Percentiles rank a stretch among this genome's conserved stretches.
These are phyloP conservation scores for Aspergillus fischeri DNA, from an alignment of 2,329 filamentous ascomycete species.

Conservation along the genomic window DNA sequence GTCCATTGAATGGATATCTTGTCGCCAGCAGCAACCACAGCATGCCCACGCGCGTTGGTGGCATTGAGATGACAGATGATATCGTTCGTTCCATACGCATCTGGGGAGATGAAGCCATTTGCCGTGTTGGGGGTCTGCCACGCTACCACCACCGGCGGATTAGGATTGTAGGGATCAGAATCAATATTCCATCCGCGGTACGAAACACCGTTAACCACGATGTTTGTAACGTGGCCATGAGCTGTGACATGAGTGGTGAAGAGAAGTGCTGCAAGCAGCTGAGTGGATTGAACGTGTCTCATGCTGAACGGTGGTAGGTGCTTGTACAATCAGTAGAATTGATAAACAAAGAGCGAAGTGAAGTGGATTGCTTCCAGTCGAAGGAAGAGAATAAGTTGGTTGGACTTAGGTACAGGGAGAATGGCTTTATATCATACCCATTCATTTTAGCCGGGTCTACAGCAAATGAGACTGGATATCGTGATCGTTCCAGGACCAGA, in stretches of 20 bases:
- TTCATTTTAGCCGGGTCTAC: background rate
- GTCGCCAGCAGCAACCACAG: constrained; percentile 55
- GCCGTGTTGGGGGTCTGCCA: constrained; percentile 51
- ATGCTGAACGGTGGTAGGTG: background rate
- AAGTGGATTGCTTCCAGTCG: background rate
- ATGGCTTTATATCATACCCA: background rate
- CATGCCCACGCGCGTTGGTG: constrained; percentile 46
- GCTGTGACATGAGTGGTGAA: background rate
- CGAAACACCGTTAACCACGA: constrained; percentile 17
- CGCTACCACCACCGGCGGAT: constrained; percentile 42
- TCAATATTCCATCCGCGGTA: constrained; percentile 26
- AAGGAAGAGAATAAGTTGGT: too few species aligned
- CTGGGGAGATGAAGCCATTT: constrained; percentile 48
- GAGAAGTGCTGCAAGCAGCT: background rate
- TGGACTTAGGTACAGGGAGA: background rate
- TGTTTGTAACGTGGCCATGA: constrained; percentile 3
- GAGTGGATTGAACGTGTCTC: background rate
- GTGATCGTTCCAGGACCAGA: background rate
- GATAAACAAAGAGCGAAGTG: background rate
- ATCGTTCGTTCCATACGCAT: constrained; percentile 39
- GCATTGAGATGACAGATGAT: constrained; percentile 59
- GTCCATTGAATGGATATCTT: constrained; percentile 57
- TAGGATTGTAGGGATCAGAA: constrained; percentile 25
- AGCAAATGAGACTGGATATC: background rate
- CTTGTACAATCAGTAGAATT: background rate